Conservation (phyloP, 148 eudicot genomes). For the Talinum fruticosum region DNA sequence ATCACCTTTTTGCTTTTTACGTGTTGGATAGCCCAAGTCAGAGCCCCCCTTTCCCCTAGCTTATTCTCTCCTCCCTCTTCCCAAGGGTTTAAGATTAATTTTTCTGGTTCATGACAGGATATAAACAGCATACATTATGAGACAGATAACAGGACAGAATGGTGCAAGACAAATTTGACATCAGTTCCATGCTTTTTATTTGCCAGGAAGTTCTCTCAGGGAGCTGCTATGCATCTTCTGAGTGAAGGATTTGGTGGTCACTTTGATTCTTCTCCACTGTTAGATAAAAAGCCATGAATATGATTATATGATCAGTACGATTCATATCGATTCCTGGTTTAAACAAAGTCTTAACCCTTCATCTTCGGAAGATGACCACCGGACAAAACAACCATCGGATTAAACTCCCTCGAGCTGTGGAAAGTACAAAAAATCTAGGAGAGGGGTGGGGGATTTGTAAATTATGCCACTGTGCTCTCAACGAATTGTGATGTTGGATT, state of each 20-base stretch:
- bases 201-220: constrained; percentile 84
- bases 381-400: neutral
- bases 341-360: constrained; percentile 1
- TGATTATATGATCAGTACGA: neutral
- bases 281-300: constrained; percentile 24
- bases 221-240: constrained; percentile 86
- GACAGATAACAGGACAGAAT: constrained; percentile 78
- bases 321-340: neutral
- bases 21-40: no score
- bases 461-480: neutral
- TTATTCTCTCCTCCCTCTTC: no score
- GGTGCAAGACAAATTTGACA: constrained; percentile 78
- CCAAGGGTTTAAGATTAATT: neutral
- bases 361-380: neutral
- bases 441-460: neutral
- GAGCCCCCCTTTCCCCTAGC: no score
- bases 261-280: constrained; percentile 29
- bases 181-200: constrained; percentile 72
- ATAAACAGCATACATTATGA: constrained; percentile 71
- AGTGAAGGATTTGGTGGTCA: constrained; percentile 38
- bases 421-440: neutral
- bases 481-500: neutral
- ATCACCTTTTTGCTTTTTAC: no score
- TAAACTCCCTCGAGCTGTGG: neutral
- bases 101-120: constrained; percentile 40